Evolutionary conservation across 2,329 filamentous ascomycete species (phyloP), one percentile per base, ranked within the genome.

Genomic region (Fusarium caatingaense): DNA sequence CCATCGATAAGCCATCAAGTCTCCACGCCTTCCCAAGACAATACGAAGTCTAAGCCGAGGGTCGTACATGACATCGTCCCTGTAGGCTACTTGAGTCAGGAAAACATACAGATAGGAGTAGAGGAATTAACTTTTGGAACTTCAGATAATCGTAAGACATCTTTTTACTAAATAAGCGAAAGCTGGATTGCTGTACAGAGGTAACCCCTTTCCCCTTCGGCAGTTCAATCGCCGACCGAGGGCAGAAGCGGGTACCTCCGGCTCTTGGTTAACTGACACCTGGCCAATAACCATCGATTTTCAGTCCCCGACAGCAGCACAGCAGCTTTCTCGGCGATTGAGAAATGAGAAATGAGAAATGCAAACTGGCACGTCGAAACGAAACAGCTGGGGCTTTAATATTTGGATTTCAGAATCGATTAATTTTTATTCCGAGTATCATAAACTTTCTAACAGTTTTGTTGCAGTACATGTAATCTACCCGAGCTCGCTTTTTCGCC

Each of bases 191-290:
- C 2, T 37, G 6, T n/a, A 37, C 18, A 37, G 4, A n/a, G 10
- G 18, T 0, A 1, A 12, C 18, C 6, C 34, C 34, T 37, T 20
- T 21, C 23, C 11, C 42, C 42, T 34, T 42, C 42, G 30, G 54
- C 30, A 56, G 23, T 56, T 56, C 44, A 56, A 28, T 56, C 54
- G 44, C 54, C 54, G 54, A 55, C 20, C n/a, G 2, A 16, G 49
- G 49, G 49, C 21, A 28, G 32, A 40, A 40, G 54, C 44, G 44
- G 54, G 37, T 27, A 40, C 27, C 30, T 49, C 54, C 30, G 28
- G 21, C 21, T 56, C 30, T 48, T 49, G 13, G 13, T 21, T 1
- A 7, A 16, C 15, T 18, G 1, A 5, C 0, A 5, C 8, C 12
- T 15, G 7, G 9, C 54, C 44, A 56, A 56, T 56, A n/a, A 49